Percentiles rank a stretch among this genome's conserved stretches.
Conservation (phyloP, 805 yeast species). For the Ogataea paradorogensis region DNA sequence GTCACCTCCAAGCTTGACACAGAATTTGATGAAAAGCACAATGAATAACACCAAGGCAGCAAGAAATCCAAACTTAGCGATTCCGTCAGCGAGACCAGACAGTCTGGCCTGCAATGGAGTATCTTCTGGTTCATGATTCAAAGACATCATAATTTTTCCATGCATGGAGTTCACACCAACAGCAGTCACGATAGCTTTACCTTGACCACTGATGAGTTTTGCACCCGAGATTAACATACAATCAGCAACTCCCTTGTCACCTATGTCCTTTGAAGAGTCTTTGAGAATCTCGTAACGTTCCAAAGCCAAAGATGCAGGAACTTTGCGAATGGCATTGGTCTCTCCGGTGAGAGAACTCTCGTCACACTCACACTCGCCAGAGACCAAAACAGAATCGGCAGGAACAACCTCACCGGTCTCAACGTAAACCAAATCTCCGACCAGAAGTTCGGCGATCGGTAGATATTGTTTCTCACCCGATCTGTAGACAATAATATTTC, state of each 20-base stretch:
- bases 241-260: slow-evolving; percentile 52
- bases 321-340: slow-evolving; percentile 74
- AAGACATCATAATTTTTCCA: slow-evolving; percentile 85
- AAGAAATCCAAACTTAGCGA: slow-evolving; percentile 88
- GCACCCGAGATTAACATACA: slow-evolving; percentile 91
- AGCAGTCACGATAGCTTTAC: slow-evolving; percentile 81
- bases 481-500: slow-evolving; percentile 74
- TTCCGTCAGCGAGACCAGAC: slow-evolving; percentile 82
- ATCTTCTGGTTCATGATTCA: slow-evolving; percentile 70
- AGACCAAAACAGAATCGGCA: slow-evolving; percentile 74
- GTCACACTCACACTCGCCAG: slow-evolving; percentile 82
- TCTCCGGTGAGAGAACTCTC: slow-evolving; percentile 95
- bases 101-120: slow-evolving; percentile 89
- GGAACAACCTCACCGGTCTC: slow-evolving; percentile 96
- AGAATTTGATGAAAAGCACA: slow-evolving; percentile 73
- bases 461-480: slow-evolving; percentile 64
- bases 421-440: slow-evolving; percentile 78
- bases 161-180: slow-evolving; percentile 88
- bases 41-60: slow-evolving; percentile 82
- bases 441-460: slow-evolving; percentile 71
- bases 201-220: slow-evolving; percentile 81
- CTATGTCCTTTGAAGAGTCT: slow-evolving; percentile 33
- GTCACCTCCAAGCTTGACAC: slow-evolving; percentile 52
- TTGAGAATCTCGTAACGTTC: slow-evolving; percentile 25
- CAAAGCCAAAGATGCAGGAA: slow-evolving; percentile 47